phyloP scores from a whole-genome alignment of 1,284 basidiomycete genomes.

The Fistulina hepatica region DNA sequence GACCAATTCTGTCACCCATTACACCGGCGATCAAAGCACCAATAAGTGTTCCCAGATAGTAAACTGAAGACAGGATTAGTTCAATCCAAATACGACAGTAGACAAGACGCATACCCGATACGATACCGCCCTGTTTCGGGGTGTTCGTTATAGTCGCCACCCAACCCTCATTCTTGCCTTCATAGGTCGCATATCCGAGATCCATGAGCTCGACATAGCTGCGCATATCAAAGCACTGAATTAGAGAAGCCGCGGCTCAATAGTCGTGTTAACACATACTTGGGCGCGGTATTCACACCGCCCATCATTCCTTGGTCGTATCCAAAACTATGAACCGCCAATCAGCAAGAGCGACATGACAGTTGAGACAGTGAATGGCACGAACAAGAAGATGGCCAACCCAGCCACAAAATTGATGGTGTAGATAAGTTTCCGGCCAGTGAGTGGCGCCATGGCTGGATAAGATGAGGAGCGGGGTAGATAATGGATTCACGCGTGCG shows the following conservation, averaged over 20 bases:
- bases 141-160: slow-evolving; percentile 39
- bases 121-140: slow-evolving; percentile 41
- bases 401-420: slow-evolving; percentile 32
- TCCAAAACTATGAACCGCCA: slow-evolving; percentile 28
- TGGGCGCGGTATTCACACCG: slow-evolving; percentile 30
- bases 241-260: neutral
- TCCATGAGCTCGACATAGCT: slow-evolving; percentile 37
- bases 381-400: slow-evolving; percentile 38
- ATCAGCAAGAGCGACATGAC: neutral
- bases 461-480: too few species aligned
- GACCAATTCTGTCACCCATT: slow-evolving; percentile 28
- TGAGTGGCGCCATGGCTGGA: too few species aligned
- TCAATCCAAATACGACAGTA: neutral
- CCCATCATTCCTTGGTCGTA: slow-evolving; percentile 52
- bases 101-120: slow-evolving; percentile 25
- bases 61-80: slow-evolving; percentile 19
- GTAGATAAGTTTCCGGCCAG: slow-evolving; percentile 19
- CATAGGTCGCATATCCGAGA: slow-evolving; percentile 30
- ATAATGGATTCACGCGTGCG: too few species aligned
- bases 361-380: slow-evolving; percentile 5
- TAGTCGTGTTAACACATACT: neutral
- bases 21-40: slow-evolving; percentile 39
- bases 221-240: slow-evolving; percentile 15
- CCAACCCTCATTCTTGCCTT: slow-evolving; percentile 33
- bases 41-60: slow-evolving; percentile 38